These are phyloP conservation scores for Harringtonia aguacate DNA, from an alignment of 2,329 filamentous ascomycete species.

Conservation along the genomic window DNA sequence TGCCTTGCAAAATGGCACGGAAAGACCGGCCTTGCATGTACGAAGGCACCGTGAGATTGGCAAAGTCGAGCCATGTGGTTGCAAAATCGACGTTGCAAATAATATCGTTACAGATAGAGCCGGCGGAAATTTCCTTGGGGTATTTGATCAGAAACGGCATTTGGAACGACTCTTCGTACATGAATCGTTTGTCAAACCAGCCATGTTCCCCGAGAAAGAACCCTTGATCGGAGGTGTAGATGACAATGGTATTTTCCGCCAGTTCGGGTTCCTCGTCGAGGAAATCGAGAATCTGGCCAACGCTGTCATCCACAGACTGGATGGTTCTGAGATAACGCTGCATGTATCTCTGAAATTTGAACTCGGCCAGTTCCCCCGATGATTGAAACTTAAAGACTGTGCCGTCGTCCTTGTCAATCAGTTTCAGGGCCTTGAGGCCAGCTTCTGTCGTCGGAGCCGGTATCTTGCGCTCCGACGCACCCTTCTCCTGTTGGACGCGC, in stretches of 20 bases:
- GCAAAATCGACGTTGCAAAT: constrained; percentile 40
- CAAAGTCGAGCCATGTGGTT: constrained; percentile 36
- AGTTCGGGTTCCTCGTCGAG: constrained; percentile 31
- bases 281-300: constrained; percentile 35
- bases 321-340: constrained; percentile 42
- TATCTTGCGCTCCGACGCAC: constrained; percentile 34
- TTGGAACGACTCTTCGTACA: constrained; percentile 47
- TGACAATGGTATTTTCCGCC: constrained; percentile 34
- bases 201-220: constrained; percentile 47
- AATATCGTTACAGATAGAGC: constrained; percentile 27
- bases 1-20: constrained; percentile 22
- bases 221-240: constrained; percentile 45
- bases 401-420: constrained; percentile 36
- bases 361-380: constrained; percentile 31
- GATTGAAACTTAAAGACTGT: constrained; percentile 33
- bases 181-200: constrained; percentile 48
- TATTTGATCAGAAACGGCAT: constrained; percentile 42
- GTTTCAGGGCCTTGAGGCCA: constrained; percentile 15
- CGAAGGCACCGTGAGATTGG: constrained; percentile 25
- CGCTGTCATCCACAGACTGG: constrained; percentile 40
- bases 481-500: too few relatives aligned
- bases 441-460: constrained; percentile 23
- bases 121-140: constrained; percentile 27
- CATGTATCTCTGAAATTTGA: constrained; percentile 48
- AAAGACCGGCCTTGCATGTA: constrained; percentile 44